Evolutionary conservation across 768 basidiomycete genomes (phyloP).

Genomic region (Lanmaoa pseudosensibilis): DNA sequence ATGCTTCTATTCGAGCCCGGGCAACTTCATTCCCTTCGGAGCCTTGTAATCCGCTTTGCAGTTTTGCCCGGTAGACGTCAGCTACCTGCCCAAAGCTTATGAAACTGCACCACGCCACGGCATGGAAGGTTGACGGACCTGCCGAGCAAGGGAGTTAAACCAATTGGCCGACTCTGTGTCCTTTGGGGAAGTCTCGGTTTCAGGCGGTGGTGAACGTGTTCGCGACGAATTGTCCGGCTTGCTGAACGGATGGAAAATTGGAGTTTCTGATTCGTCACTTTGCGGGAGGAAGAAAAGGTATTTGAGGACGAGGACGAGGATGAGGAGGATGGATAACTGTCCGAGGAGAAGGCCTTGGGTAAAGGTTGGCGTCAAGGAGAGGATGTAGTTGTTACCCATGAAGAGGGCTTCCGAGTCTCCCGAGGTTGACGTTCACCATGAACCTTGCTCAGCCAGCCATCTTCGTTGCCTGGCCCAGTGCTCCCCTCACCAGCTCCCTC

Average conservation of each 20-base stretch:
- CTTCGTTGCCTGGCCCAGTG: slow-evolving; percentile 54
- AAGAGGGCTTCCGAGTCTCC: neutral
- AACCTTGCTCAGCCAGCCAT: slow-evolving; percentile 21
- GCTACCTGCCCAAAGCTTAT: slow-evolving; percentile 46
- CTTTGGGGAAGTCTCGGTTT: slow-evolving; percentile 5
- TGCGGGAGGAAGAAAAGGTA: slow-evolving; percentile 92
- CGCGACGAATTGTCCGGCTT: slow-evolving; percentile 47
- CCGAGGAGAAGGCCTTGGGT: slow-evolving; percentile 94
- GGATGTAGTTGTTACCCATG: slow-evolving; percentile 52
- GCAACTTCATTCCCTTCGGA: slow-evolving; percentile 82
- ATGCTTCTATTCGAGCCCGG: slow-evolving; percentile 74
- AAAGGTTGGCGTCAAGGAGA: slow-evolving; percentile 84
- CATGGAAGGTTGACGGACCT: slow-evolving; percentile 48
- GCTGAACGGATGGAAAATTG: slow-evolving; percentile 59
- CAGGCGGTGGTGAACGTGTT: slow-evolving; percentile 31
- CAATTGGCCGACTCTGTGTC: slow-evolving; percentile 80
- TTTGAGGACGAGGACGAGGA: slow-evolving; percentile 80
- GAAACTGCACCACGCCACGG: neutral
- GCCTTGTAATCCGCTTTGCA: slow-evolving; percentile 69
- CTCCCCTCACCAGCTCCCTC: slow-evolving; percentile 53
- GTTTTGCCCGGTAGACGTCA: slow-evolving; percentile 72
- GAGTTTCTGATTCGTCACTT: slow-evolving; percentile 52
- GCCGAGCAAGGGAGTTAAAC: slow-evolving; percentile 83
- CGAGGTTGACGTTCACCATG: neutral
- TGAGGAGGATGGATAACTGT: slow-evolving; percentile 81